Conservation (phyloP, 1,284 basidiomycete genomes). For the Violaceomyces palustris region DNA sequence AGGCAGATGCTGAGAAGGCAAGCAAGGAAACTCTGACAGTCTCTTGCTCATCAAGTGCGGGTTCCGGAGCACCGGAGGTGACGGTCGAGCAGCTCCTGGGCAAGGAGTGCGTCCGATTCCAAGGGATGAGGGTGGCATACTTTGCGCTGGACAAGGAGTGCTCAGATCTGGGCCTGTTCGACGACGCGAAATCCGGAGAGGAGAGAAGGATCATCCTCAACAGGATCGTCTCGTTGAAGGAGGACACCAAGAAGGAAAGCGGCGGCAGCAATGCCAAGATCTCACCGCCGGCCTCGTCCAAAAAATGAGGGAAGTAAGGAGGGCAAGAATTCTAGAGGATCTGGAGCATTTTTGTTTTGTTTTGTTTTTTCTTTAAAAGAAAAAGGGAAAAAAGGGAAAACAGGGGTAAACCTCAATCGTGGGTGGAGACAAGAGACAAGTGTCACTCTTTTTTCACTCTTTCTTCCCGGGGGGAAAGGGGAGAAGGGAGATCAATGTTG, state of each 20-base stretch:
- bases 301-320: too few species aligned
- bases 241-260: conserved; percentile 62
- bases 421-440: too few species aligned
- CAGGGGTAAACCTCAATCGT: too few species aligned
- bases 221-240: conserved; percentile 89
- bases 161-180: conserved; percentile 24
- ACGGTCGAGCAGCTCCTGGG: conserved; percentile 79
- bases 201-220: conserved; percentile 82
- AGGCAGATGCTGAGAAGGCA: conserved; percentile 52
- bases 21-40: conserved; percentile 8
- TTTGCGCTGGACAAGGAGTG: conserved; percentile 84
- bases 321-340: too few species aligned
- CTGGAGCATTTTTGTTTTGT: too few species aligned
- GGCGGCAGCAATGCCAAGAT: too few species aligned
- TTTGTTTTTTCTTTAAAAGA: too few species aligned
- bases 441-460: too few species aligned
- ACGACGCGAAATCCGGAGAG: conserved; percentile 57
- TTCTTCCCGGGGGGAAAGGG: too few species aligned
- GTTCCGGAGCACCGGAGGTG: conserved; percentile 22
- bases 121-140: conserved; percentile 91
- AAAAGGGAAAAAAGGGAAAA: too few species aligned
- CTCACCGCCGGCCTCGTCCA: too few species aligned
- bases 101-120: conserved; percentile 90
- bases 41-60: background rate
- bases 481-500: too few species aligned